These are phyloP conservation scores for Kernera saxatilis DNA, from an alignment of 345 rosid genomes.

Conservation along the genomic window DNA sequence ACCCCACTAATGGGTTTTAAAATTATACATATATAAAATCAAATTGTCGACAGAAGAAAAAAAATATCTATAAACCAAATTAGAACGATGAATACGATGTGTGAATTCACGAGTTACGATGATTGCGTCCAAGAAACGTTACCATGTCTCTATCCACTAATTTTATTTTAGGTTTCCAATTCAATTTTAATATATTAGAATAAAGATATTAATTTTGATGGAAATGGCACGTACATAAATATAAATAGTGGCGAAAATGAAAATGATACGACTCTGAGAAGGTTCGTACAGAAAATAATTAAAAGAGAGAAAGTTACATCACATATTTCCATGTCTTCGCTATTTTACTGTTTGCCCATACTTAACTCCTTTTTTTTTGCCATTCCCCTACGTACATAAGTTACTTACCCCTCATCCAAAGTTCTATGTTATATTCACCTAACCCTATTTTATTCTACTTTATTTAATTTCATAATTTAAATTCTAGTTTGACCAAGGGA, in stretches of 20 bases:
- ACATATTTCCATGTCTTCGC: conserved; percentile 3
- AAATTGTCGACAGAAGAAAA: not conserved
- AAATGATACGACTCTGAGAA: conserved; percentile 18
- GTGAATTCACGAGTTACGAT: conserved; percentile 33
- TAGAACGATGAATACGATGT: conserved; percentile 30
- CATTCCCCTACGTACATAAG: conserved; percentile 6
- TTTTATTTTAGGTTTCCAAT: not conserved
- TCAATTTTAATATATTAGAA: not conserved
- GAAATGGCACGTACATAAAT: not conserved
- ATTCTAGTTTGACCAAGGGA: not conserved
- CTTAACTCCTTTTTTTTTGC: not conserved
- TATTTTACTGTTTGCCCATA: not conserved
- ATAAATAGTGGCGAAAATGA: conserved; percentile 1
- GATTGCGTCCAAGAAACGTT: conserved; percentile 35
- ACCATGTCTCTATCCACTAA: conserved; percentile 23
- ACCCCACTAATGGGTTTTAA: not conserved
- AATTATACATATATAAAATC: not conserved
- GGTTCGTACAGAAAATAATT: not conserved
- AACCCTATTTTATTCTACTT: not conserved
- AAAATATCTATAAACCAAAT: not conserved
- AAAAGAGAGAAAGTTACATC: not conserved
- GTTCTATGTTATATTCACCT: not conserved
- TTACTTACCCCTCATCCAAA: not conserved
- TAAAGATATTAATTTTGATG: not conserved
- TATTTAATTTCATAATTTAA: not conserved